Evolutionary conservation across 768 basidiomycete species (phyloP).

Genomic region (Rhodotorula kratochvilovae): DNA sequence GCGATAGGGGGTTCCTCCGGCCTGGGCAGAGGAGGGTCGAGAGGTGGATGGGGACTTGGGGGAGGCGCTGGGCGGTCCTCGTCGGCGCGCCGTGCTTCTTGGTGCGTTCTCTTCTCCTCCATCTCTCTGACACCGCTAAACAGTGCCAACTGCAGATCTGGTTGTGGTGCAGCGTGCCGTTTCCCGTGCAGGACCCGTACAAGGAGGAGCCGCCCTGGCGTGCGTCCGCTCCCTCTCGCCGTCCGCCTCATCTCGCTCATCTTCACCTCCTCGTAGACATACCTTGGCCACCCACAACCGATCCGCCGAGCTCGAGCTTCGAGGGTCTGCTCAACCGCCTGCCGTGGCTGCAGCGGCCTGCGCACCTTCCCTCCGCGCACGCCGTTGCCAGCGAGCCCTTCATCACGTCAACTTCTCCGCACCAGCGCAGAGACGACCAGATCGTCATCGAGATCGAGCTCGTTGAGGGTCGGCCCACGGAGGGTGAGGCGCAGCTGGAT

Average conservation of each 20-base stretch:
- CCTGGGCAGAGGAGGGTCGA: slow-evolving; percentile 48
- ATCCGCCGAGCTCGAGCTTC: neutral
- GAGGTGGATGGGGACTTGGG: slow-evolving; percentile 48
- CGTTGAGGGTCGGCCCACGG: no score
- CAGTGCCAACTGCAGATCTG: slow-evolving; percentile 45
- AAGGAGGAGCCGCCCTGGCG: slow-evolving; percentile 45
- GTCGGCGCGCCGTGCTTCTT: slow-evolving; percentile 48
- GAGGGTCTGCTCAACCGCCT: slow-evolving; percentile 22
- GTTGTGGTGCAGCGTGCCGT: slow-evolving; percentile 51
- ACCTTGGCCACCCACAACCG: slow-evolving; percentile 6
- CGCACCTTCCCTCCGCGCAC: neutral
- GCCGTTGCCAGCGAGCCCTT: neutral
- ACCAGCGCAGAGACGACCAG: neutral
- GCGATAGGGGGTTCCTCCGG: slow-evolving; percentile 36
- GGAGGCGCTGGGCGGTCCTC: slow-evolving; percentile 49
- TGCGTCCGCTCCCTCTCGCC: neutral
- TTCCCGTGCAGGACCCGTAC: slow-evolving; percentile 49
- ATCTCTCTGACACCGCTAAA: neutral
- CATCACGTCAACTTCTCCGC: neutral
- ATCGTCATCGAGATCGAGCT: neutral
- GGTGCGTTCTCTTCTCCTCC: slow-evolving; percentile 34
- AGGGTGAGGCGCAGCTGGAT: no score
- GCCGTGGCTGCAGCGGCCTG: neutral
- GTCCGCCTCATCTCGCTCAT: no score
- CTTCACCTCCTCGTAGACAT: slow-evolving; percentile 30